A percentile compares a stretch with the other conserved stretches of the same genome.
These are phyloP conservation scores for Exophiala sideris DNA, from an alignment of 2,329 filamentous ascomycete genomes.

Conservation along the genomic window DNA sequence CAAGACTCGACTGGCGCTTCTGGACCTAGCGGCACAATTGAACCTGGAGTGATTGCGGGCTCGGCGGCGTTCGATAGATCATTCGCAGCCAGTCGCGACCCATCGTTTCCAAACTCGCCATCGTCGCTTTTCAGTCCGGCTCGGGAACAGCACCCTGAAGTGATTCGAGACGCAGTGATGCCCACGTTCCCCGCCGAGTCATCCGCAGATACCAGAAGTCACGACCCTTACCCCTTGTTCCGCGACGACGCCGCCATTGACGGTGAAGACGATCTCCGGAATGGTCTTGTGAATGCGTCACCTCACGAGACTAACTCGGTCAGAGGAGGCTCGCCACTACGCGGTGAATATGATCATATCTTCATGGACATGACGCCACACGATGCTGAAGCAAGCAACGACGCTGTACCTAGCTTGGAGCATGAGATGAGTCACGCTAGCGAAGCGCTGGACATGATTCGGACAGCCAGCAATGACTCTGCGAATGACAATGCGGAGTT, in stretches of 20 bases:
- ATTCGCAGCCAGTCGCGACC: constrained; percentile 14
- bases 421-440: constrained; percentile 46
- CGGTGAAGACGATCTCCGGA: constrained; percentile 27
- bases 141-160: constrained; percentile 23
- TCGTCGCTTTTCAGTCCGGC: constrained; percentile 43
- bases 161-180: constrained; percentile 26
- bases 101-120: constrained; percentile 41
- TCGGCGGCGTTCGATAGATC: constrained; percentile 29
- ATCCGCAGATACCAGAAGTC: constrained; percentile 26
- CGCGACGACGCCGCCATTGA: constrained; percentile 28
- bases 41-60: constrained; percentile 13
- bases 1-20: constrained; percentile 33
- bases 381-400: constrained; percentile 32
- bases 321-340: constrained; percentile 33
- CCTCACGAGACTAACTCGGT: constrained; percentile 35
- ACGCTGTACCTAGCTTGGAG: constrained; percentile 22
- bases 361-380: constrained; percentile 48
- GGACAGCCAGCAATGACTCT: constrained; percentile 26
- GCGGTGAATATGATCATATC: constrained; percentile 37
- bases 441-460: constrained; percentile 41
- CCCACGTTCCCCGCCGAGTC: constrained; percentile 15
- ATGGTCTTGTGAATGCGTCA: constrained; percentile 32
- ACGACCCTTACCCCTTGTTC: constrained; percentile 32
- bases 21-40: constrained; percentile 29
- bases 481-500: constrained; percentile 28